Evolutionary conservation across 2,329 filamentous ascomycete genomes (phyloP).

Genomic region (Scedosporium minutisporum): DNA sequence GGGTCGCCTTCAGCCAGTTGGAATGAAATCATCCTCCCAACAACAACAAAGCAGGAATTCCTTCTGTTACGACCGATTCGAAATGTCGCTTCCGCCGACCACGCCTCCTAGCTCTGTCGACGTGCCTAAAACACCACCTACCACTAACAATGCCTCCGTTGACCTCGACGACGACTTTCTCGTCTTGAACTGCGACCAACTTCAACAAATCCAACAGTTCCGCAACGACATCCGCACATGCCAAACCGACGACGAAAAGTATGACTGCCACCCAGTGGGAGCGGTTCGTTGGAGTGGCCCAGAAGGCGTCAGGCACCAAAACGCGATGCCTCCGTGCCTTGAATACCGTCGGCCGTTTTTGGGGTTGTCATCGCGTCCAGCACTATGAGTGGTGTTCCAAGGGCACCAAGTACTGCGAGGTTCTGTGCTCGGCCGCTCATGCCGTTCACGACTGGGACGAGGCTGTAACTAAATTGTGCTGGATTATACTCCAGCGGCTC

Average conservation of each 20-base stretch:
- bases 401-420: conserved; percentile 10
- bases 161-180: not conserved
- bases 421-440: conserved; percentile 6
- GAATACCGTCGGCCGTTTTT: not conserved
- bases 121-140: not conserved
- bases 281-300: not conserved
- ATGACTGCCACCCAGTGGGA: not conserved
- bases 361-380: conserved; percentile 7
- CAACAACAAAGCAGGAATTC: no score
- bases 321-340: conserved; percentile 1
- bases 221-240: not conserved
- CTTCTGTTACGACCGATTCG: no score
- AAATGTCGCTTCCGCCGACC: no score
- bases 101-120: no score
- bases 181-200: not conserved
- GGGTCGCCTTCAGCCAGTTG: no score
- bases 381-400: conserved; percentile 9
- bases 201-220: not conserved
- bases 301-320: not conserved
- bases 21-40: no score
- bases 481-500: not conserved
- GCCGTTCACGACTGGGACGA: not conserved
- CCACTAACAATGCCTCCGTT: not conserved
- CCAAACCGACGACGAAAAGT: not conserved
- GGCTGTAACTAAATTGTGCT: not conserved